Evolutionary conservation across 1,284 basidiomycete genomes (phyloP).

Genomic region (Naganishia sp.): DNA sequence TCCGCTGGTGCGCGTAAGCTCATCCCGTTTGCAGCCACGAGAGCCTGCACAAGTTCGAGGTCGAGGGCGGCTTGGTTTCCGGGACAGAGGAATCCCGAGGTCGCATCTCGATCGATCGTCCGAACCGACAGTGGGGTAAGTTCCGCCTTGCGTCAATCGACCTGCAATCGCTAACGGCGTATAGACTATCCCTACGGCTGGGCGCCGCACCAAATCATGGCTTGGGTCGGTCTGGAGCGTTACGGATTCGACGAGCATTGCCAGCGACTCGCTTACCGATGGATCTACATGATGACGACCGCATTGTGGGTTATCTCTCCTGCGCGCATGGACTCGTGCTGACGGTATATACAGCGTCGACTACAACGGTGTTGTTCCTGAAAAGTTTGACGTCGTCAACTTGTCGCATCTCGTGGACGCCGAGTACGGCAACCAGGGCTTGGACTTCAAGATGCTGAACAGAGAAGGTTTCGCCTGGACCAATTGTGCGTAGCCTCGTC

Average conservation of each 20-base stretch:
- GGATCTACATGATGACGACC: slow-evolving; percentile 96
- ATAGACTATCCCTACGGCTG: slow-evolving; percentile 58
- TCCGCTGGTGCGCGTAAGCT: slow-evolving; percentile 12
- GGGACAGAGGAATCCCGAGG: slow-evolving; percentile 96
- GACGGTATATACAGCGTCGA: slow-evolving; percentile 61
- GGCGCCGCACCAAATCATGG: slow-evolving; percentile 96
- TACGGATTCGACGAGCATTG: slow-evolving; percentile 95
- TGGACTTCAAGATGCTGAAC: slow-evolving; percentile 95
- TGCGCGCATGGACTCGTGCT: slow-evolving; percentile 26
- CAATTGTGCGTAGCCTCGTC: slow-evolving; percentile 62
- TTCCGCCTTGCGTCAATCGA: slow-evolving; percentile 32
- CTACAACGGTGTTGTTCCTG: slow-evolving; percentile 95
- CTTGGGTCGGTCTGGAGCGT: slow-evolving; percentile 94
- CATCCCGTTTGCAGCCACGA: slow-evolving; percentile 60
- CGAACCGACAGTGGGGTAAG: slow-evolving; percentile 92
- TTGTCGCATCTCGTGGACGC: slow-evolving; percentile 94
- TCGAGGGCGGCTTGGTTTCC: slow-evolving; percentile 90
- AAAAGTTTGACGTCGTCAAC: slow-evolving; percentile 98
- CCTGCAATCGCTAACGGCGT: not conserved
- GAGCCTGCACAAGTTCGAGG: slow-evolving; percentile 92
- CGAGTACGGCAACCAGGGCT: slow-evolving; percentile 97
- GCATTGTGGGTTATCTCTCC: slow-evolving; percentile 58
- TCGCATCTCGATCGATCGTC: slow-evolving; percentile 88
- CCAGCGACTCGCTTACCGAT: slow-evolving; percentile 88
- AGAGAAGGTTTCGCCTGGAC: slow-evolving; percentile 98